Evolutionary conservation across 352 stramenopile genomes (phyloP).

Genomic region (Aphanomyces stellatus): DNA sequence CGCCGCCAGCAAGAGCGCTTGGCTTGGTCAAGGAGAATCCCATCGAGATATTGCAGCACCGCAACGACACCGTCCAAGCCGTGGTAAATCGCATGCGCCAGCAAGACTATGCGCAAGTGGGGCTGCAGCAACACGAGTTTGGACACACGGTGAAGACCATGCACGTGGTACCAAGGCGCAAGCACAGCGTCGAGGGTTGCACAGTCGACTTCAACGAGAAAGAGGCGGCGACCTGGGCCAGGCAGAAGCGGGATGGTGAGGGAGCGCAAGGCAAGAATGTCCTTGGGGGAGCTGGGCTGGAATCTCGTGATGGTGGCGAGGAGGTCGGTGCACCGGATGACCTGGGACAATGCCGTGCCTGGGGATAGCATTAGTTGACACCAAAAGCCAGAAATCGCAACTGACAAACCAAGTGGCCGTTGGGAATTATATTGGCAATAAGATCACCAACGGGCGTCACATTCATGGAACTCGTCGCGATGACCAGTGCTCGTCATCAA

Average conservation of each 20-base stretch:
- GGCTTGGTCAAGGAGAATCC: neutral
- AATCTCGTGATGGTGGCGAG: neutral
- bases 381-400: no score
- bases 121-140: neutral
- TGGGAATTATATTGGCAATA: no score
- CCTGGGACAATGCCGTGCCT: neutral
- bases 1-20: neutral
- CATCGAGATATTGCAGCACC: neutral
- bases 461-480: no score
- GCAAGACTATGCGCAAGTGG: neutral
- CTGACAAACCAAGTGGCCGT: no score
- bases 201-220: neutral
- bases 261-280: neutral
- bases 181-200: neutral
- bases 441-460: no score
- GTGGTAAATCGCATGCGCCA: slow-evolving; percentile 20
- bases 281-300: neutral
- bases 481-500: no score
- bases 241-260: neutral
- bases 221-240: no score
- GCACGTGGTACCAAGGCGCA: neutral
- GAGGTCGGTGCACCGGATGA: neutral
- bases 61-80: neutral
- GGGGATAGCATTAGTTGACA: no score
- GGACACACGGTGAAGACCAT: neutral